Base-by-base conservation (phyloP, 345 rosid species). In the Brassica rapa region DNA sequence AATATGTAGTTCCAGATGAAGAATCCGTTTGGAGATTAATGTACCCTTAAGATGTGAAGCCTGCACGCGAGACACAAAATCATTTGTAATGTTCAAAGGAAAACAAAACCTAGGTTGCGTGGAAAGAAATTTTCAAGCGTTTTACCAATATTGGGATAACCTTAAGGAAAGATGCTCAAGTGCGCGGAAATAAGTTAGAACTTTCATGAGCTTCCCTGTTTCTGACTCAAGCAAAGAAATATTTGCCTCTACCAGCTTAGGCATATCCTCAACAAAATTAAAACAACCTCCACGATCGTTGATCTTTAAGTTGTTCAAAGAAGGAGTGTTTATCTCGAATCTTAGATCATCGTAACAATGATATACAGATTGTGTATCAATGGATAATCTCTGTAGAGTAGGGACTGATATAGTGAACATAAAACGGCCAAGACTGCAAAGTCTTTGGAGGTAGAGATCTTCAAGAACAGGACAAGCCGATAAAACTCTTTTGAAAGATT, bases 401-500 rank as follows among this genome's bases (percentile, higher is more conserved):
- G 79, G 61, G 24, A 41, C 80, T 43, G 79, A 68, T 76, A 76
- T 76, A 46, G 56, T 4, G 55, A 21, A 33, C 55, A 65, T 0
- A 21, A 24, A 33, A 14, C 1, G 8, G 5, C 21, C n/a, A 0
- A 4, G n/a, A 15, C 41, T 15, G 14, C n/a, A 0, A 37, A 11
- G 30, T 57, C 67, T 67, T 57, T 75, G 5, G 72, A 75, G 1
- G 60, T 37, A 39, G 29, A 75, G 60, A 16, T 75, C 60, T 39
- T 66, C 73, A 59, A 75, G 79, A 57, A 67, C 46, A 39, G 73
- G 79, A 67, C 60, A 75, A 25, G 61, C 60, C 0, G 46, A 75
- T 59, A 75, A 67, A 39, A 75, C 9, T 5, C 1, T 25, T 21
- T 43, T 1, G 30, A 75, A 19, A 57, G 78, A 75, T 39, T 66